A percentile compares a stretch with the other conserved stretches of the same genome.
These are phyloP conservation scores for Cucurbita moschata DNA, from an alignment of 306 rosid genomes.

Conservation along the genomic window DNA sequence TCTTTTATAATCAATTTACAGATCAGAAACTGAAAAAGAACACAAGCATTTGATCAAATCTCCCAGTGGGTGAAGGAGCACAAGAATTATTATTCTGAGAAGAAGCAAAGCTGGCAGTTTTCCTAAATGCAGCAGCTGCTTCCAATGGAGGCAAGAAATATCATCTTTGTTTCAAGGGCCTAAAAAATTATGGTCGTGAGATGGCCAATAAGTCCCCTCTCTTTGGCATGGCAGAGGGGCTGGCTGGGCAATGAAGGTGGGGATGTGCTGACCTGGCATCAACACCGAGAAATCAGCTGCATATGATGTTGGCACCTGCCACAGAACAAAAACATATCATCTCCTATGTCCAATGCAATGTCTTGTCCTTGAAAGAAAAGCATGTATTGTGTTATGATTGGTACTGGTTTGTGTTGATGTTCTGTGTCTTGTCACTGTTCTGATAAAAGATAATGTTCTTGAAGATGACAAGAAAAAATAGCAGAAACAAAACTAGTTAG, in stretches of 20 bases:
- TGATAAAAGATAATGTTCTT: background rate
- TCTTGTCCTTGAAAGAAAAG: background rate
- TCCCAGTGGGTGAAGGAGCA: background rate
- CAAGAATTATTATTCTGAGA: background rate
- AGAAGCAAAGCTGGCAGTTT: background rate
- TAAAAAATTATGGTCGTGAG: slow-evolving; percentile 46
- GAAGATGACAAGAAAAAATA: background rate
- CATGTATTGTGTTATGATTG: background rate
- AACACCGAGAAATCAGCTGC: slow-evolving; percentile 58
- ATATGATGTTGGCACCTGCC: slow-evolving; percentile 39
- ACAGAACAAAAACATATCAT: background rate
- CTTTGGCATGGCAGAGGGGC: slow-evolving; percentile 77
- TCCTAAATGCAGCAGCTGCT: background rate
- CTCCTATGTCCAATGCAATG: background rate
- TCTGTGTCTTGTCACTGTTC: background rate
- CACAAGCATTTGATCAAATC: background rate
- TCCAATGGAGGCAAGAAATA: background rate
- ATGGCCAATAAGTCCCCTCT: slow-evolving; percentile 62
- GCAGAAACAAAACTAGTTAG: background rate
- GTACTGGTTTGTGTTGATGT: background rate
- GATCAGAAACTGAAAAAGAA: background rate
- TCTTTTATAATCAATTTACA: background rate
- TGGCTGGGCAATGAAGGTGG: slow-evolving; percentile 72
- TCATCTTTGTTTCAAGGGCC: slow-evolving; percentile 12
- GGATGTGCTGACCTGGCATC: slow-evolving; percentile 89